Conservation (phyloP, 2,329 filamentous ascomycete species). For the Colletotrichum acutatum region DNA sequence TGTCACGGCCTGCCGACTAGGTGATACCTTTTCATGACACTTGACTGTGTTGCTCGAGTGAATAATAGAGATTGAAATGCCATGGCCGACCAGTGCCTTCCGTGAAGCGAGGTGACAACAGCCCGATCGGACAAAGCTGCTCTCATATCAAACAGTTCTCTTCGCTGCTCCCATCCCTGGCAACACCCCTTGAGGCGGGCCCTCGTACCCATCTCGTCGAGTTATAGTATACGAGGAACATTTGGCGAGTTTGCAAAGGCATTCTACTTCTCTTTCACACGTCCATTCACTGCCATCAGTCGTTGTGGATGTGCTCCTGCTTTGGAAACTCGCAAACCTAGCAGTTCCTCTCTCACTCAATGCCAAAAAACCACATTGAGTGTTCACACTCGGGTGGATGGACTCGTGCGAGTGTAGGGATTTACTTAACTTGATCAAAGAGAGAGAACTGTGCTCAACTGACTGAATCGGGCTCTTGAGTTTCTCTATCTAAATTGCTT, state of each 20-base stretch:
- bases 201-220: neutral
- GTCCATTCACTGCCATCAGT: neutral
- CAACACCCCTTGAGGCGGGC: fast-evolving
- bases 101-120: neutral
- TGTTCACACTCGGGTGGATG: neutral
- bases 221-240: neutral
- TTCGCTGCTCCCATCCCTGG: neutral
- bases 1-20: too few species aligned
- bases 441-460: neutral
- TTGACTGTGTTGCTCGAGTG: neutral
- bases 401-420: neutral
- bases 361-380: neutral
- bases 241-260: neutral
- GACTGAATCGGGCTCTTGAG: neutral
- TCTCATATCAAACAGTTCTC: neutral
- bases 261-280: neutral
- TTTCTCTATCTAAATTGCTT: too few species aligned
- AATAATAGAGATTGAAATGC: fast-evolving
- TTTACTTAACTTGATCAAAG: neutral
- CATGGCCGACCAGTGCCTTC: neutral
- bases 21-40: neutral
- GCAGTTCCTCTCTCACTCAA: too few species aligned
- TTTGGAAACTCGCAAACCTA: neutral
- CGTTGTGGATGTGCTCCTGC: neutral
- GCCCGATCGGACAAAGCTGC: neutral